Conservation (phyloP, 2,329 filamentous ascomycete species). For the Ophiostoma sp. region DNA sequence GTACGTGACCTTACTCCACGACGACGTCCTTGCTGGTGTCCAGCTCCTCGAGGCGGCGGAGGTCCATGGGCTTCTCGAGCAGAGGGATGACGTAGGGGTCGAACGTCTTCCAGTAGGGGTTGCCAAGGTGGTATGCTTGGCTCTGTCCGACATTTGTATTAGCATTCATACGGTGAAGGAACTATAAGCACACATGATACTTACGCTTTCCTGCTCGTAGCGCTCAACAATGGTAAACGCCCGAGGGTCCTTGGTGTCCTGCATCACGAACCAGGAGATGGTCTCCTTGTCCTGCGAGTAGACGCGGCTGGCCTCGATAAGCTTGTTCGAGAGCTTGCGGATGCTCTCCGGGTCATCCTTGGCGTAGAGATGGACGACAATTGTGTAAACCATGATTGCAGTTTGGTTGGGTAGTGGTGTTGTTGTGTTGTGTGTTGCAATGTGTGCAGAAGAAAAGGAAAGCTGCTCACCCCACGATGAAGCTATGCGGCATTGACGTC, state of each 20-base stretch:
- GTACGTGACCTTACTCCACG: not conserved
- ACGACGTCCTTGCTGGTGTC: slow-evolving; percentile 13
- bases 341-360: slow-evolving; percentile 12
- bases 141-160: not conserved
- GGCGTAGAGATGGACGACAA: slow-evolving; percentile 13
- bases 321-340: slow-evolving; percentile 16
- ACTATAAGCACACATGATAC: not conserved
- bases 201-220: slow-evolving; percentile 15
- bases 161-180: not conserved
- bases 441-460: slow-evolving; percentile 1
- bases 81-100: slow-evolving; percentile 14
- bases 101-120: slow-evolving; percentile 15
- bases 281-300: slow-evolving; percentile 16
- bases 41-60: slow-evolving; percentile 12
- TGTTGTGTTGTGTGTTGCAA: not conserved
- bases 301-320: slow-evolving; percentile 15
- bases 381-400: slow-evolving; percentile 13
- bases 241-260: slow-evolving; percentile 12
- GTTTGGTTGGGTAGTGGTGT: not conserved
- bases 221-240: slow-evolving; percentile 16
- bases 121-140: slow-evolving; percentile 9
- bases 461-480: slow-evolving; percentile 2
- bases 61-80: slow-evolving; percentile 15
- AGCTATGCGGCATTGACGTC: not conserved
- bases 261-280: slow-evolving; percentile 14